phyloP scores from a whole-genome alignment of 2,329 filamentous ascomycete species.

The Aspergillus thermomutatus region DNA sequence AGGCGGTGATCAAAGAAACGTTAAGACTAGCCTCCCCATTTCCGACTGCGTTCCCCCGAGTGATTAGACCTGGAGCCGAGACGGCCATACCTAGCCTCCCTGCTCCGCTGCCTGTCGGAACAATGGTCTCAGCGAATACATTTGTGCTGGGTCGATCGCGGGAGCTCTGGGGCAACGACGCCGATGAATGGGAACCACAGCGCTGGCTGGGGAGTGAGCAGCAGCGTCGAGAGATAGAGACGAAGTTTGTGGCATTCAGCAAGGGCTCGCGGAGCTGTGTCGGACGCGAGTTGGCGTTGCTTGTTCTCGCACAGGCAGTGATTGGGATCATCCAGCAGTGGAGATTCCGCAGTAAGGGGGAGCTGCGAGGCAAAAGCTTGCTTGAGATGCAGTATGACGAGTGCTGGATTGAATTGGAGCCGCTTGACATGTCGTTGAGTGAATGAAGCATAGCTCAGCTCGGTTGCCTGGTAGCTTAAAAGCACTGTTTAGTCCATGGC shows the following conservation, averaged over 20 bases:
- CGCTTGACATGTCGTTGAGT: neutral
- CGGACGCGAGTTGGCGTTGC: constrained; percentile 15
- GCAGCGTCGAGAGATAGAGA: constrained; percentile 13
- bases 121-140: constrained; percentile 17
- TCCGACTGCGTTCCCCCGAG: constrained; percentile 17
- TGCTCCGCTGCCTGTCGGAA: constrained; percentile 13
- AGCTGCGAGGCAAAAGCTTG: constrained; percentile 10
- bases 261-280: constrained; percentile 16
- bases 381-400: constrained; percentile 20
- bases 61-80: constrained; percentile 15
- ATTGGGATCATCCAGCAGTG: constrained; percentile 9
- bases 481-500: neutral
- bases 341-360: constrained; percentile 10
- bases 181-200: constrained; percentile 13
- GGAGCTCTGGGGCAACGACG: constrained; percentile 14
- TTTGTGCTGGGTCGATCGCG: constrained; percentile 16
- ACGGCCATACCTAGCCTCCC: constrained; percentile 6
- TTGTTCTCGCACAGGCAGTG: constrained; percentile 10
- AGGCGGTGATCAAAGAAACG: constrained; percentile 19
- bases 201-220: constrained; percentile 14
- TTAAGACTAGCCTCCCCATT: constrained; percentile 12
- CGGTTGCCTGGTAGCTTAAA: neutral
- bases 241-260: constrained; percentile 14
- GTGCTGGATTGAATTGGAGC: constrained; percentile 9
- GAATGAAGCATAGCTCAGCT: neutral